A percentile compares a stretch with the other conserved stretches of the same genome.
phyloP scores from a whole-genome alignment of 331 rosid species.

The Phaseolus coccineus region DNA sequence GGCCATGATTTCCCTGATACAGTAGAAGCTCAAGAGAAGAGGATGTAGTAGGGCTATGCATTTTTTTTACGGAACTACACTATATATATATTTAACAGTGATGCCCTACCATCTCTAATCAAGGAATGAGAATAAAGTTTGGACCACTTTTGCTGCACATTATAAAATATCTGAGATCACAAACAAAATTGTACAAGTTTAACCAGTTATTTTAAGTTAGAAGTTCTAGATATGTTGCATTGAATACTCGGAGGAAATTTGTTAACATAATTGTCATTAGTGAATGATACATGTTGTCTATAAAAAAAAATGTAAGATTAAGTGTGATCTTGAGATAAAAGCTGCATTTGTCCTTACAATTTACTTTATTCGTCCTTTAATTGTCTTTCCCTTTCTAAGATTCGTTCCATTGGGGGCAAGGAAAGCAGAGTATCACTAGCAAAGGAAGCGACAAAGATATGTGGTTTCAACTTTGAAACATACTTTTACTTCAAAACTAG shows the following conservation, averaged over 20 bases:
- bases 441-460: slow-evolving; percentile 28
- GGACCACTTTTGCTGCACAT: slow-evolving; percentile 29
- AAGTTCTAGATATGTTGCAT: no score
- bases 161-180: background rate
- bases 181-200: no score
- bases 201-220: no score
- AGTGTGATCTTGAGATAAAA: slow-evolving; percentile 48
- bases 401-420: slow-evolving; percentile 76
- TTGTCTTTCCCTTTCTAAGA: slow-evolving; percentile 39
- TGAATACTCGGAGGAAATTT: no score
- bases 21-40: background rate
- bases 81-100: slow-evolving; percentile 33
- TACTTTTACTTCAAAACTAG: background rate
- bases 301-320: no score
- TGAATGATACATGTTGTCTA: no score
- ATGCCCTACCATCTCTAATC: slow-evolving; percentile 2
- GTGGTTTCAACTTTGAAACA: slow-evolving; percentile 23
- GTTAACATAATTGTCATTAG: no score
- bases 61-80: slow-evolving; percentile 12
- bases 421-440: slow-evolving; percentile 56
- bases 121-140: slow-evolving; percentile 62
- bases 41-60: background rate
- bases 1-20: slow-evolving; percentile 52
- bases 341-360: slow-evolving; percentile 45
- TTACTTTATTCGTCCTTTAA: slow-evolving; percentile 44